Conservation (phyloP, 139 green algal species). For the Raphidocelis subcapitata region DNA sequence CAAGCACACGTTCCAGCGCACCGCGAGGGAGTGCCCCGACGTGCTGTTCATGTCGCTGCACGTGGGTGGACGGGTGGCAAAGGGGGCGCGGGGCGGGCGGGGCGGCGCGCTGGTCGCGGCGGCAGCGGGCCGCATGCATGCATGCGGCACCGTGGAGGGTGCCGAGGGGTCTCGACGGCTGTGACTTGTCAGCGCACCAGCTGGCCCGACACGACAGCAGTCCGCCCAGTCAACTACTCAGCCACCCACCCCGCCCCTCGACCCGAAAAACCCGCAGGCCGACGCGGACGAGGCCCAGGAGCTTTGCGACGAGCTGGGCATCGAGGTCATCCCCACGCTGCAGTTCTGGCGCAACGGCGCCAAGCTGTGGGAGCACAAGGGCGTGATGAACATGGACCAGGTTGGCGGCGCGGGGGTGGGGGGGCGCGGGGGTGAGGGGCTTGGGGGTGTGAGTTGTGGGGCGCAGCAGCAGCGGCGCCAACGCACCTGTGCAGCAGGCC, state of each 20-base stretch:
- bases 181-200: constrained; percentile 35
- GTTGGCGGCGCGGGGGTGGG: constrained; percentile 52
- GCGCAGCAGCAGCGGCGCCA: neutral
- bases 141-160: neutral
- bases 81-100: neutral
- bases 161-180: neutral
- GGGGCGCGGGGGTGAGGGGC: neutral
- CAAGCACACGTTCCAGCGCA: constrained; percentile 76
- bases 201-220: constrained; percentile 31
- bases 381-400: constrained; percentile 56
- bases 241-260: no score
- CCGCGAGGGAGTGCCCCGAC: constrained; percentile 74
- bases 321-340: constrained; percentile 74
- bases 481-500: neutral
- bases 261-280: constrained; percentile 25
- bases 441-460: neutral
- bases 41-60: constrained; percentile 68
- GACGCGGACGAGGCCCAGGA: constrained; percentile 44
- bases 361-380: constrained; percentile 80
- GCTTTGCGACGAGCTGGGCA: constrained; percentile 64
- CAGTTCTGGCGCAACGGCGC: constrained; percentile 72
- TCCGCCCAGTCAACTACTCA: constrained; percentile 8
- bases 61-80: constrained; percentile 21
- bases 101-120: neutral
- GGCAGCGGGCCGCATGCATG: no score